These are phyloP conservation scores for Paraglomus brasilianum DNA, from an alignment of 192 early-diverging fungal species.

Conservation along the genomic window DNA sequence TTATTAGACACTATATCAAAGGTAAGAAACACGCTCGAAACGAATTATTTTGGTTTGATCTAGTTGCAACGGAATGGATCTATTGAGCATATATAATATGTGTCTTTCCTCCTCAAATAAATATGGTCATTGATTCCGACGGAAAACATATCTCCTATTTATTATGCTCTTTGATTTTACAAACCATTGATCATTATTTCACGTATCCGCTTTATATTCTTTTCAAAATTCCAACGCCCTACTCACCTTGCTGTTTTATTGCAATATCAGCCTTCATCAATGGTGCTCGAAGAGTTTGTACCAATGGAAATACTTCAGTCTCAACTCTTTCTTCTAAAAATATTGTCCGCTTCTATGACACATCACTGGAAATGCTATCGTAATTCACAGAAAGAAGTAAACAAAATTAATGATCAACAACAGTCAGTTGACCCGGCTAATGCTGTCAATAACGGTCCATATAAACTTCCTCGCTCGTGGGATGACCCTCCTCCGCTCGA, in stretches of 20 bases:
- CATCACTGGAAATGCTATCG: conserved; percentile 80
- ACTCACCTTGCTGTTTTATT: background rate
- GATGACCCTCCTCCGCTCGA: conserved; percentile 77
- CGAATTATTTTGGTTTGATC: background rate
- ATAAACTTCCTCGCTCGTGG: conserved; percentile 25
- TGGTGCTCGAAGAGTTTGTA: conserved; percentile 54
- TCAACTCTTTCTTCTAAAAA: conserved; percentile 78
- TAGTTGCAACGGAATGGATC: too few species aligned
- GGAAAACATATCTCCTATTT: conserved; percentile 11
- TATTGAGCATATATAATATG: too few species aligned
- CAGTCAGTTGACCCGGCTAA: too few species aligned
- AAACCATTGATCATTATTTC: background rate
- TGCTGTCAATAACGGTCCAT: too few species aligned
- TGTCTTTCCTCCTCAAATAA: too few species aligned
- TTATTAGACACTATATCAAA: conserved; percentile 75
- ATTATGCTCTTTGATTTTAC: too few species aligned
- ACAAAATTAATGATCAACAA: conserved; percentile 11
- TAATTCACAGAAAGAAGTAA: conserved; percentile 40
- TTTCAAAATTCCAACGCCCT: too few species aligned
- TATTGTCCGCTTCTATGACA: conserved; percentile 83
- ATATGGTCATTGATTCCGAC: background rate
- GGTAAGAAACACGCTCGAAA: conserved; percentile 38
- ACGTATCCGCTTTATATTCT: background rate
- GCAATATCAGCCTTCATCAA: conserved; percentile 39
- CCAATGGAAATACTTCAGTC: conserved; percentile 76